Evolutionary conservation across 1,284 basidiomycete species (phyloP).

Genomic region (Cutaneotrichosporon dermatis): DNA sequence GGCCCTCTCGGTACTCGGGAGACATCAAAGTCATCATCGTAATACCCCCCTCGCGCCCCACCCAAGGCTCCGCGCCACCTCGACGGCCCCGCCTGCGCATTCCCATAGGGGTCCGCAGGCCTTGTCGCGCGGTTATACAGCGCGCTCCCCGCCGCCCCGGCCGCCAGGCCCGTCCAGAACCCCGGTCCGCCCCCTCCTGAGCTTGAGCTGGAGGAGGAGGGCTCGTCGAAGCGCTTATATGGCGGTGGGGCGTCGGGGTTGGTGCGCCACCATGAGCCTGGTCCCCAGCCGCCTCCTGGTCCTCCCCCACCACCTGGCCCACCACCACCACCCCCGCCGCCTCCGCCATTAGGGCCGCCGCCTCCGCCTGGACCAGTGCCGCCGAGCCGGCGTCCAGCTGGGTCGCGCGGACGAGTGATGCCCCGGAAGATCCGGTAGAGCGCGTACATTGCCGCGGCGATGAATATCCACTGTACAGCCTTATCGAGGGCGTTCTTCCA

Average conservation of each 20-base stretch:
- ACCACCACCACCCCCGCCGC: neutral
- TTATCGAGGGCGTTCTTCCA: neutral
- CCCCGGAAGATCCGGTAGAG: neutral
- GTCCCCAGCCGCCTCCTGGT: slow-evolving; percentile 34
- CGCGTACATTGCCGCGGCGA: neutral
- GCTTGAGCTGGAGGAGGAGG: slow-evolving; percentile 12
- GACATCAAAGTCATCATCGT: neutral
- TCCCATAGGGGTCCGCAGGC: neutral
- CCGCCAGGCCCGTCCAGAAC: slow-evolving; percentile 71
- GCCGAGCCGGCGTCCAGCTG: too few relatives aligned
- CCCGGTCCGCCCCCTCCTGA: slow-evolving; percentile 56
- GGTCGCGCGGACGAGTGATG: too few relatives aligned
- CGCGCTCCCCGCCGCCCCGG: slow-evolving; percentile 63
- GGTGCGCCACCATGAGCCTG: slow-evolving; percentile 8
- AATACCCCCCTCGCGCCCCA: neutral
- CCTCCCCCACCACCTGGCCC: slow-evolving; percentile 15
- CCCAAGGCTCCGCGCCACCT: neutral
- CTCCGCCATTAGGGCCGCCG: neutral
- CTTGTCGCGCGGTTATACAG: slow-evolving; percentile 30
- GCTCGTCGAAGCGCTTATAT: slow-evolving; percentile 55
- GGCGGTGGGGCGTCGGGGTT: slow-evolving; percentile 63
- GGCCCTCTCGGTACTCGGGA: neutral
- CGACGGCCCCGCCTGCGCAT: neutral
- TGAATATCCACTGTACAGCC: neutral
- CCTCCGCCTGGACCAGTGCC: too few relatives aligned